Evolutionary conservation across 2,329 filamentous ascomycete species (phyloP), one percentile per base, ranked within the genome.

Genomic region (Alternaria incomplexa): DNA sequence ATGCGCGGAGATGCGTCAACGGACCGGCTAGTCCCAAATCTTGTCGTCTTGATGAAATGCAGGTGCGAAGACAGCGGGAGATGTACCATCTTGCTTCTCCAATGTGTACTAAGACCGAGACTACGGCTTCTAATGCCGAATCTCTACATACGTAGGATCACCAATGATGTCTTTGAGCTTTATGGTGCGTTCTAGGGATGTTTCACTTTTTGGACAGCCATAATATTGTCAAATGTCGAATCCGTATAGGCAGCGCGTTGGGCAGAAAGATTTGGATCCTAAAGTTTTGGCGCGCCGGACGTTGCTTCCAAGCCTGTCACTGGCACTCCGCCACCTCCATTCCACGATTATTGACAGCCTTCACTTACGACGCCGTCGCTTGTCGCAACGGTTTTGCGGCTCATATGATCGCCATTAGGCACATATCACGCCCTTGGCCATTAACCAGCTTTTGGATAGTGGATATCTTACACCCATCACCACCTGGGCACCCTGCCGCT

Each of bases 391-490:
- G 43, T 46, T 40, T 58, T 53, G 64, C 55, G 64, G 61, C 64
- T 65, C 50, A 65, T 44, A 54, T 56, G 61, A 58, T 64, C 58
- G 52, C 52, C 57, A 58, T 44, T 26, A 30, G 53, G 46, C 61
- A 52, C 52, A 22, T 44, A 46, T 26, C 50, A 20, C 50, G 26
- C 28, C 20, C 43, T 54, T 59, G 13, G 30, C 8, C 58, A 61
- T 45, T 66, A 66, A 28, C 36, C 32, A 56, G 64, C 26, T 66
- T 66, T 66, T 25, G 61, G 61, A 56, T 6, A 13, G 23, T 15
- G 26, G 12, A 45, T 56, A 56, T n/a, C 23, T 59, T 63, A 59
- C 61, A 53, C 6, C 15, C 36, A 10, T 20, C 11, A 44, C 48
- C 15, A 50, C 23, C n/a, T 28, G 47, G 20, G 11, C 15, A 45